Conservation (phyloP, 768 basidiomycete species). For the Russula virescens region DNA sequence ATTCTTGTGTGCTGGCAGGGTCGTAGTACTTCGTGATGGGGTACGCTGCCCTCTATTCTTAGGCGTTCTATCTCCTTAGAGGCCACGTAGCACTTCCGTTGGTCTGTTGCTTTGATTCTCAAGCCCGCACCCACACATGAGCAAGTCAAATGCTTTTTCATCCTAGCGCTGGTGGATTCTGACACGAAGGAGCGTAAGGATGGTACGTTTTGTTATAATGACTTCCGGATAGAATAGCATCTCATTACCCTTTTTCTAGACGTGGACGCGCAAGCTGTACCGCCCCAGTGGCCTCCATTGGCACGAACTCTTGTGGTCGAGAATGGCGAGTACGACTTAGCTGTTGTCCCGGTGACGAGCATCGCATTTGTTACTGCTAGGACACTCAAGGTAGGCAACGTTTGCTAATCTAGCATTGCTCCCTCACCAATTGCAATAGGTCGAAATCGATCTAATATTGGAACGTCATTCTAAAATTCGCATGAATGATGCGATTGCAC, state of each 20-base stretch:
- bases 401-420: conserved; percentile 3
- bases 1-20: conserved; percentile 63
- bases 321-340: conserved; percentile 60
- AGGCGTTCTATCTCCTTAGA: not conserved
- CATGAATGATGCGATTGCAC: conserved; percentile 51
- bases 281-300: conserved; percentile 74
- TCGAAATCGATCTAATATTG: conserved; percentile 64
- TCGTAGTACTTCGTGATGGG: conserved; percentile 76
- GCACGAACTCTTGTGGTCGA: conserved; percentile 43
- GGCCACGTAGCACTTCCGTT: conserved; percentile 62
- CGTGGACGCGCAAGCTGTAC: conserved; percentile 46
- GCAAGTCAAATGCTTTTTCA: conserved; percentile 53
- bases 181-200: conserved; percentile 49
- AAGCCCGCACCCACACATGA: conserved; percentile 50
- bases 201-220: conserved; percentile 37
- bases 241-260: conserved; percentile 38
- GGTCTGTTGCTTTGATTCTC: conserved; percentile 64
- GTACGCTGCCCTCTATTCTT: conserved; percentile 41
- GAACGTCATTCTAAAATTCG: conserved; percentile 56
- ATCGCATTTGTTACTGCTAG: conserved; percentile 70
- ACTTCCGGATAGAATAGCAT: not conserved
- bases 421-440: conserved; percentile 37
- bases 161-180: conserved; percentile 65
- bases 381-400: conserved; percentile 56
- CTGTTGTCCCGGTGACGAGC: conserved; percentile 59